phyloP scores from a whole-genome alignment of 2,329 filamentous ascomycete genomes.

The Colletotrichum shisoi region DNA sequence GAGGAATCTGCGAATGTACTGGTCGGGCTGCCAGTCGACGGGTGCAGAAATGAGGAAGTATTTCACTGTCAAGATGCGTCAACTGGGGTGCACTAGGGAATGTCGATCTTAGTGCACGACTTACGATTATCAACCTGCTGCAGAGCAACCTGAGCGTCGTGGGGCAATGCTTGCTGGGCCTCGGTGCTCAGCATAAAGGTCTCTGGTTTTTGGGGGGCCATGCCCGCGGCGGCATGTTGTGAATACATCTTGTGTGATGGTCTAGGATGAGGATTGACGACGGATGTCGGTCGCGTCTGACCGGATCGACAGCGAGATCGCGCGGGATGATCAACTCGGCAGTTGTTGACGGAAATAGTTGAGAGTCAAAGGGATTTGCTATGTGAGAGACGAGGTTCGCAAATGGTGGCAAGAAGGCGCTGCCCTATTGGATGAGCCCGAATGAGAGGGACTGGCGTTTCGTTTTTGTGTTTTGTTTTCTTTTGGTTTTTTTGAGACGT shows the following conservation, averaged over 20 bases:
- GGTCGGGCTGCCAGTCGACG: constrained; percentile 95
- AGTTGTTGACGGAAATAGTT: constrained; percentile 8
- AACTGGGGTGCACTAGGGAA: constrained; percentile 40
- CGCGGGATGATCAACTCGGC: constrained; percentile 21
- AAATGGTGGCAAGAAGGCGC: constrained; percentile 40
- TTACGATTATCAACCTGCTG: constrained; percentile 98
- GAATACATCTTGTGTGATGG: constrained; percentile 71
- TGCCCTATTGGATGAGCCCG: constrained; percentile 37
- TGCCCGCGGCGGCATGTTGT: constrained; percentile 79
- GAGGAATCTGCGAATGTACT: constrained; percentile 95
- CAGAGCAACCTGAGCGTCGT: constrained; percentile 94
- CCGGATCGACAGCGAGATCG: constrained; percentile 31
- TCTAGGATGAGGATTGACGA: constrained; percentile 33
- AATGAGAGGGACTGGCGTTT: constrained; percentile 9
- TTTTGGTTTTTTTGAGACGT: constrained; percentile 24
- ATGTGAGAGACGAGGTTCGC: constrained; percentile 21
- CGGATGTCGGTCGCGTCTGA: constrained; percentile 40
- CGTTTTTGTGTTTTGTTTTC: constrained; percentile 18
- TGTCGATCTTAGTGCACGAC: constrained; percentile 47
- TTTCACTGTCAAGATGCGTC: constrained; percentile 72
- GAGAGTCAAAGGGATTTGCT: constrained; percentile 23
- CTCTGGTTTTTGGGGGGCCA: constrained; percentile 96
- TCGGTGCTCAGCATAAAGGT: constrained; percentile 98
- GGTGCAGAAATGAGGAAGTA: constrained; percentile 99
- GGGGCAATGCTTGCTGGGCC: constrained; percentile 93